Evolutionary conservation across 1,284 basidiomycete species (phyloP), one percentile per base, ranked within the genome.

Genomic region (Tilletia setariae): DNA sequence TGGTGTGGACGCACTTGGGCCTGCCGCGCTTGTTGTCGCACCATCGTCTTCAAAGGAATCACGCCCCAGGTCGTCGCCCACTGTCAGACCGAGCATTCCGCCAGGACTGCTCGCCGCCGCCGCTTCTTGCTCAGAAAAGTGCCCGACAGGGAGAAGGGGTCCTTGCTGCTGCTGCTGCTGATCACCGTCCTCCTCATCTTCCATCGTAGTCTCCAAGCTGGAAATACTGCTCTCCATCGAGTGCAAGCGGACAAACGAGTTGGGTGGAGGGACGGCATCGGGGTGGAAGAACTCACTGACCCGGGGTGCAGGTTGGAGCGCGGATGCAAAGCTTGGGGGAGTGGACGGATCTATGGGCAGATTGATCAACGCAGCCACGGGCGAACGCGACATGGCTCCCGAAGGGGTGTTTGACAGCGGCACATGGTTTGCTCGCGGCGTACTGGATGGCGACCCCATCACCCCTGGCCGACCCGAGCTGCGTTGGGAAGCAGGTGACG

Each of bases 271-370:
- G 6, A 61, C 56, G 16, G 56, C 56, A 21, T 61, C 56, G 28
- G 56, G 56, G 16, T 61, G 56, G 56, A 61, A 61, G 28, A 61
- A 61, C 56, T 61, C 56, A 30, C 56, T 61, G 28, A 61, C 56
- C 3, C 56, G 28, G 16, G 25, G 30, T 13, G 56, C 21, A 4
- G 46, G 21, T 16, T 19, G 16, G 19, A 23, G 21, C 46, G 46
- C 46, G 6, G 46, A 23, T 49, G 46, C 16, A 23, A 49, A 49
- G 46, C 19, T 49, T 49, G 46, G 46, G 4, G 46, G 46, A 6
- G 46, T 49, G 46, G 46, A 19, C 3, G 19, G 7, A 16, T 23
- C 46, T 16, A 49, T 49, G 46, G 46, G 46, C 46, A 49, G 46
- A 16, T 16, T 49, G 46, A 16, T 16, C 19, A 49, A 23, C 21